Evolutionary conservation across 2,329 filamentous ascomycete species (phyloP).

Genomic region (Ascocoryne sarcoides): DNA sequence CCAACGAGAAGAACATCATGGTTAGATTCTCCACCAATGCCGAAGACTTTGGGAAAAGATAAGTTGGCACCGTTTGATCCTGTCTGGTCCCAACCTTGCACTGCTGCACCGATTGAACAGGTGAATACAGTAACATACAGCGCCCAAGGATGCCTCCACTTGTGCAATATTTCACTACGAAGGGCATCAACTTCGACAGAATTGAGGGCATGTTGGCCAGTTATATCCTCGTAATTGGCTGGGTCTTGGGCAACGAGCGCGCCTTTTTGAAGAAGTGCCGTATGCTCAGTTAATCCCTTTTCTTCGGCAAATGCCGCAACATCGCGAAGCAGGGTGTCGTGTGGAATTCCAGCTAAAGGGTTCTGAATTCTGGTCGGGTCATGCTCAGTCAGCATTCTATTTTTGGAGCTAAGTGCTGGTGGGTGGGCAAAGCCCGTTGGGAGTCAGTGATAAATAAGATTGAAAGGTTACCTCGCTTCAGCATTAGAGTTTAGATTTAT

Average conservation of each 20-base stretch:
- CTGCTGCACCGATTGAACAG: slow-evolving; percentile 62
- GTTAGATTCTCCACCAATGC: slow-evolving; percentile 31
- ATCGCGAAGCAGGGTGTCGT: slow-evolving; percentile 40
- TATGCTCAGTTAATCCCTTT: slow-evolving; percentile 49
- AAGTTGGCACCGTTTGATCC: slow-evolving; percentile 38
- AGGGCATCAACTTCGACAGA: slow-evolving; percentile 54
- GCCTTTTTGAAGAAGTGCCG: slow-evolving; percentile 54
- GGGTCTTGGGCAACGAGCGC: slow-evolving; percentile 70
- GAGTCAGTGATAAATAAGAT: not conserved
- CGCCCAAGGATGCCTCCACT: slow-evolving; percentile 54
- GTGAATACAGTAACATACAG: slow-evolving; percentile 60
- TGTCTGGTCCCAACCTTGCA: slow-evolving; percentile 43
- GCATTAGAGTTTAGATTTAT: slow-evolving; percentile 19
- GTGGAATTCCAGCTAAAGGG: slow-evolving; percentile 46
- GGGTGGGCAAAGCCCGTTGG: not conserved
- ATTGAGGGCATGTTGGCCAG: slow-evolving; percentile 46
- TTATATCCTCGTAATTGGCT: slow-evolving; percentile 50
- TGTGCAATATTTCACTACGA: slow-evolving; percentile 56
- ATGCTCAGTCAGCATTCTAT: slow-evolving; percentile 1
- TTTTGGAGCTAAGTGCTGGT: not conserved
- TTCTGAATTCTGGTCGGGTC: slow-evolving; percentile 51
- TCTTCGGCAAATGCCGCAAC: slow-evolving; percentile 52
- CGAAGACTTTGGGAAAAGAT: slow-evolving; percentile 36
- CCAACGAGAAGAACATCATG: slow-evolving; percentile 49
- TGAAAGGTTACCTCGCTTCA: slow-evolving; percentile 15